These are phyloP conservation scores for Fusarium sp. DNA, from an alignment of 2,329 filamentous ascomycete genomes.

Conservation along the genomic window DNA sequence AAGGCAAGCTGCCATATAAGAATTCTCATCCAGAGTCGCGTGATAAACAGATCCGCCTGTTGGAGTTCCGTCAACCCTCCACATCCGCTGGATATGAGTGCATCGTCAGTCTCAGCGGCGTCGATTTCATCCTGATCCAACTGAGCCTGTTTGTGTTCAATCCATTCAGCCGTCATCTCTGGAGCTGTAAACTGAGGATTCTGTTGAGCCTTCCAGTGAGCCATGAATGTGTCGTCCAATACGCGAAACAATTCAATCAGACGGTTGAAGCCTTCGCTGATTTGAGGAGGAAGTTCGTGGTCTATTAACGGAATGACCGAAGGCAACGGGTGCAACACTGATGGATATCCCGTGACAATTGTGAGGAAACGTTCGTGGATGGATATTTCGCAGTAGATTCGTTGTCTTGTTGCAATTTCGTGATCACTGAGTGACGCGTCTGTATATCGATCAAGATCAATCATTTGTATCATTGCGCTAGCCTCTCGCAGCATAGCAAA, in stretches of 20 bases:
- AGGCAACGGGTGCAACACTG: constrained; percentile 50
- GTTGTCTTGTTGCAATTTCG: constrained; percentile 51
- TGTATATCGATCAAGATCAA: constrained; percentile 30
- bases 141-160: constrained; percentile 57
- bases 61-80: constrained; percentile 55
- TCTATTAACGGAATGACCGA: constrained; percentile 50
- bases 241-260: constrained; percentile 55
- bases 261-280: constrained; percentile 55
- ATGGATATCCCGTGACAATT: constrained; percentile 62
- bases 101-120: constrained; percentile 47
- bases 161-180: constrained; percentile 55
- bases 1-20: constrained; percentile 59
- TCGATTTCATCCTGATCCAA: constrained; percentile 56
- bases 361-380: constrained; percentile 70
- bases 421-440: constrained; percentile 29
- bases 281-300: constrained; percentile 49
- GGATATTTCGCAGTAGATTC: constrained; percentile 68
- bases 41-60: constrained; percentile 57
- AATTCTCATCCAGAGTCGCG: constrained; percentile 57
- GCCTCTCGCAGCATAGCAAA: constrained; percentile 65
- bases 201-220: constrained; percentile 54
- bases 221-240: constrained; percentile 56
- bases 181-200: constrained; percentile 27
- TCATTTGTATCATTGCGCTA: constrained; percentile 53
- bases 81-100: constrained; percentile 43